These are phyloP conservation scores for Sechiopsis laciniata DNA, from an alignment of 306 rosid genomes.

Conservation along the genomic window DNA sequence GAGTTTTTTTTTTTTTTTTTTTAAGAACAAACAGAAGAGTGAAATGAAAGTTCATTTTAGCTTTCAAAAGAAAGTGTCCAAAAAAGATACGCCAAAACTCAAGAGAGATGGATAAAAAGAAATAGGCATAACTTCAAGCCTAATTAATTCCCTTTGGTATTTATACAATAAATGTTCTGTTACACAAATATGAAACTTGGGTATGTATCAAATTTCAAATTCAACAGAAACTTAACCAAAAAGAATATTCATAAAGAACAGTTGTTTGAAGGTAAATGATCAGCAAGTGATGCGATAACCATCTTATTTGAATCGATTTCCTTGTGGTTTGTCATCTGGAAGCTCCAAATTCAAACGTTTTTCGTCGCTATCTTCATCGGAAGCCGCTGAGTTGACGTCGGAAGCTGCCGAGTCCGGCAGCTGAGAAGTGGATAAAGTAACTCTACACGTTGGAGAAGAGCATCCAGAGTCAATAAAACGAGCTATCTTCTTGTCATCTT, in stretches of 20 bases:
- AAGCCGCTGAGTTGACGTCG: not conserved
- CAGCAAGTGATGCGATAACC: not conserved
- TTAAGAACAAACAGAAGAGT: too few species aligned
- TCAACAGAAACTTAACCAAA: not conserved
- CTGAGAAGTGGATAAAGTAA: slow-evolving; percentile 12
- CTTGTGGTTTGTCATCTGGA: not conserved
- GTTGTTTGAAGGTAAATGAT: not conserved
- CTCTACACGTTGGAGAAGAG: slow-evolving; percentile 28
- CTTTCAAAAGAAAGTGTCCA: not conserved
- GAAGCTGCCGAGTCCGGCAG: not conserved
- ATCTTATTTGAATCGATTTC: not conserved
- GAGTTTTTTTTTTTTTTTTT: too few species aligned
- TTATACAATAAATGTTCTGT: not conserved
- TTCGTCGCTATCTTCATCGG: not conserved
- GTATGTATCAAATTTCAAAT: not conserved
- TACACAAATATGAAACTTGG: not conserved
- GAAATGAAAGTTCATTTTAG: not conserved
- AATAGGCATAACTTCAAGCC: not conserved
- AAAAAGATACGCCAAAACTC: not conserved
- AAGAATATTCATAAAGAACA: not conserved
- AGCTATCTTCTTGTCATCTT: slow-evolving; percentile 48
- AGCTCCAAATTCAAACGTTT: not conserved
- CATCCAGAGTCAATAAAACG: slow-evolving; percentile 29
- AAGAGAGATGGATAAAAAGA: too few species aligned
- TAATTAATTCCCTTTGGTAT: not conserved